Evolutionary conservation across 2,329 filamentous ascomycete species (phyloP).

Genomic region (Nigrospora osmanthi): DNA sequence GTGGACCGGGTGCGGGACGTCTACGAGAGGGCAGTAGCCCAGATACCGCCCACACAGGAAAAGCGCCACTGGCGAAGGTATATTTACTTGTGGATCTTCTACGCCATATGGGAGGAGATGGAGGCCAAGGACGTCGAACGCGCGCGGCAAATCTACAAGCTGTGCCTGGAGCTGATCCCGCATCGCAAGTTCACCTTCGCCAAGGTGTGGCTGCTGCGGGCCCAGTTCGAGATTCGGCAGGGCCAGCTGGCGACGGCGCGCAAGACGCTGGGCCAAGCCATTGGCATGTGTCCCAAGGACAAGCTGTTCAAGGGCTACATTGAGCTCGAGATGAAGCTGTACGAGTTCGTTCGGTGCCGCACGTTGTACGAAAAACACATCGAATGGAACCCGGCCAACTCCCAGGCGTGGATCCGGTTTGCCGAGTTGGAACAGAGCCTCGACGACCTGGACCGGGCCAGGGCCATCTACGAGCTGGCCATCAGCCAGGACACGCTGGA

Average conservation of each 20-base stretch:
- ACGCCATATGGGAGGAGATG: slow-evolving; percentile 90
- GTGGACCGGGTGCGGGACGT: slow-evolving; percentile 79
- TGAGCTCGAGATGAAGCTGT: slow-evolving; percentile 84
- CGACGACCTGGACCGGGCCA: slow-evolving; percentile 79
- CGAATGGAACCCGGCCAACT: slow-evolving; percentile 84
- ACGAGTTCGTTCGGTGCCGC: slow-evolving; percentile 87
- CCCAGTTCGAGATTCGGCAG: slow-evolving; percentile 88
- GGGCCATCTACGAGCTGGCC: slow-evolving; percentile 88
- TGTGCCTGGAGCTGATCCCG: slow-evolving; percentile 79
- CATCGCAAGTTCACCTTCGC: slow-evolving; percentile 97
- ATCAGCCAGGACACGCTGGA: slow-evolving; percentile 77
- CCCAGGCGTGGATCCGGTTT: slow-evolving; percentile 93
- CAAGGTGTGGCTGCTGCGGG: slow-evolving; percentile 91
- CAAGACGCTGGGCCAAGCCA: slow-evolving; percentile 81
- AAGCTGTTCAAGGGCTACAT: slow-evolving; percentile 92
- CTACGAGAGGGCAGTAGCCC: slow-evolving; percentile 92
- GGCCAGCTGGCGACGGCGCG: slow-evolving; percentile 71
- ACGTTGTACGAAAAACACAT: slow-evolving; percentile 92
- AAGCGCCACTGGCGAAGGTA: slow-evolving; percentile 97
- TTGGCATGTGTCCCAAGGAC: slow-evolving; percentile 94
- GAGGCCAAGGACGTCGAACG: slow-evolving; percentile 71
- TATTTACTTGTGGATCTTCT: slow-evolving; percentile 97
- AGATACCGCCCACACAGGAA: slow-evolving; percentile 89
- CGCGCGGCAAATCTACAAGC: slow-evolving; percentile 82
- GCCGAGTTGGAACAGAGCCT: slow-evolving; percentile 87